Evolutionary conservation across 208 protist species (phyloP).

Genomic region (Crithidia sp.): DNA sequence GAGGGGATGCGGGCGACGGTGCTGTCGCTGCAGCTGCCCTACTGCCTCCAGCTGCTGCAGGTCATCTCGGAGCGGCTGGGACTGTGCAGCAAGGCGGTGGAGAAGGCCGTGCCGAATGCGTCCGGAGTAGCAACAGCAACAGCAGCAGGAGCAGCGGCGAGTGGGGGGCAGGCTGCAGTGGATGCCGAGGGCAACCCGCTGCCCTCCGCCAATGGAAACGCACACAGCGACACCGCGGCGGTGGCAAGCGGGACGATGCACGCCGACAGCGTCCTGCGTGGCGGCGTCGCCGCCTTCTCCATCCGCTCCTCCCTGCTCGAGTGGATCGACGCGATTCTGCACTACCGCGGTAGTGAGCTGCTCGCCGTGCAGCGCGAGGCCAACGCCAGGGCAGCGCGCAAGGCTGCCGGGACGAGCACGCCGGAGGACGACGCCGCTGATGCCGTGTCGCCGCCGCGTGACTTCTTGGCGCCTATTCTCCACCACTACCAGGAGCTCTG

Average conservation of each 20-base stretch:
- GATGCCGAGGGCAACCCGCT: too few relatives aligned
- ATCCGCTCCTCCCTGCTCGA: slow-evolving; percentile 69
- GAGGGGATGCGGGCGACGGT: slow-evolving; percentile 71
- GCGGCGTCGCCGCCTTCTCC: slow-evolving; percentile 45
- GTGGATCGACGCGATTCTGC: slow-evolving; percentile 81
- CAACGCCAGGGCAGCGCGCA: slow-evolving; percentile 11
- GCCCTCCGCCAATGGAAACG: too few relatives aligned
- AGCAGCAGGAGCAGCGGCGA: not conserved
- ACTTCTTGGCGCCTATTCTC: slow-evolving; percentile 78
- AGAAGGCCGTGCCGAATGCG: slow-evolving; percentile 7
- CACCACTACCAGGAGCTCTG: slow-evolving; percentile 79
- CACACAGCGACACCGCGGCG: not conserved
- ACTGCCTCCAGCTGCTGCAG: slow-evolving; percentile 76
- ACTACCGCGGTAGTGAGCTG: slow-evolving; percentile 82
- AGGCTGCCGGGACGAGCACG: not conserved
- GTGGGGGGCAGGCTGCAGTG: not conserved
- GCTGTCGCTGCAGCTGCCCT: slow-evolving; percentile 72
- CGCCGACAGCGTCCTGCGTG: slow-evolving; percentile 33
- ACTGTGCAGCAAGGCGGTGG: slow-evolving; percentile 36
- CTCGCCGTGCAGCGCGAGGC: slow-evolving; percentile 55
- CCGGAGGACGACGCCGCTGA: slow-evolving; percentile 6
- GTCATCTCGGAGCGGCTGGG: slow-evolving; percentile 71
- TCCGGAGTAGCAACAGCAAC: not conserved
- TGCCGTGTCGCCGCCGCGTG: slow-evolving; percentile 53
- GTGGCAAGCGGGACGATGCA: not conserved